Evolutionary conservation across 2,329 filamentous ascomycete genomes (phyloP).

Genomic region (Fusarium burgessii): DNA sequence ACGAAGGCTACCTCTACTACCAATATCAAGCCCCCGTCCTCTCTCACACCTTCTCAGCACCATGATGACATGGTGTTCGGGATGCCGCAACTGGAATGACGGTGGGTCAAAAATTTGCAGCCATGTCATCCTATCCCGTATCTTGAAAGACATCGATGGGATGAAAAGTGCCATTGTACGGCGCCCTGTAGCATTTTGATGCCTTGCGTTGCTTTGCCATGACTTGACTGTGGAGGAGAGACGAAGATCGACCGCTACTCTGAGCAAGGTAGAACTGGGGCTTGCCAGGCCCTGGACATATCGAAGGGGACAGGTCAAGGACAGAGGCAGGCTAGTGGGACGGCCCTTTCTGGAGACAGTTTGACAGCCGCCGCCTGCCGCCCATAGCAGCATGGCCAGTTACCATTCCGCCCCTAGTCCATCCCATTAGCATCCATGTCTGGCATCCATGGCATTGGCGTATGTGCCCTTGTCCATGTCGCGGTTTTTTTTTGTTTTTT

Average conservation of each 20-base stretch:
- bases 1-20: slow-evolving; percentile 4
- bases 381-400: slow-evolving; percentile 38
- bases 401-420: slow-evolving; percentile 42
- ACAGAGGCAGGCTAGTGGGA: slow-evolving; percentile 46
- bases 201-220: slow-evolving; percentile 27
- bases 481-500: slow-evolving; percentile 11
- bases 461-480: slow-evolving; percentile 26
- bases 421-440: slow-evolving; percentile 38
- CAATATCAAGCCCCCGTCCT: slow-evolving; percentile 16
- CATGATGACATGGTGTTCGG: slow-evolving; percentile 43
- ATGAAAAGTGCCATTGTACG: slow-evolving; percentile 2
- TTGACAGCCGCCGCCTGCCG: slow-evolving; percentile 48
- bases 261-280: slow-evolving; percentile 36
- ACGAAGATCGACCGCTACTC: slow-evolving; percentile 41
- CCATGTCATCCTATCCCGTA: slow-evolving; percentile 32
- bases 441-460: slow-evolving; percentile 25
- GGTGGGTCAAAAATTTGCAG: slow-evolving; percentile 37
- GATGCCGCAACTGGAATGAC: slow-evolving; percentile 48
- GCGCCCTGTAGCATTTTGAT: slow-evolving; percentile 14
- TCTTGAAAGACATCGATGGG: slow-evolving; percentile 20
- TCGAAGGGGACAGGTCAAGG: slow-evolving; percentile 16
- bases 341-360: slow-evolving; percentile 47
- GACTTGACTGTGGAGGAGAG: slow-evolving; percentile 22
- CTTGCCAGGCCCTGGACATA: slow-evolving; percentile 32
- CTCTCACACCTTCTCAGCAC: slow-evolving; percentile 23